Conservation (phyloP, 305 asterid genomes). For the Fraxinus ornus region DNA sequence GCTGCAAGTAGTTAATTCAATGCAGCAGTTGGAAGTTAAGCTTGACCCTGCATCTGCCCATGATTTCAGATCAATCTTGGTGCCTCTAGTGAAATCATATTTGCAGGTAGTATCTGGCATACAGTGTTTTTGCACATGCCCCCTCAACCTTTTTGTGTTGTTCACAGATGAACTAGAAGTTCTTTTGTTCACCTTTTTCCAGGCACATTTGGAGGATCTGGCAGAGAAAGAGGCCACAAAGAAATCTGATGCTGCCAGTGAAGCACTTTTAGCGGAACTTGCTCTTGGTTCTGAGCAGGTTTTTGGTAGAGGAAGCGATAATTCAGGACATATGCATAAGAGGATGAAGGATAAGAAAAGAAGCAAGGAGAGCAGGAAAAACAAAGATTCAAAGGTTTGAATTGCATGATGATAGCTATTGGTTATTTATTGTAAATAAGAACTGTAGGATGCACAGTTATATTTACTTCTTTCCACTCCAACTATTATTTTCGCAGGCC, state of each 20-base stretch:
- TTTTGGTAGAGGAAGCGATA: slow-evolving; percentile 42
- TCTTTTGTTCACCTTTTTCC: slow-evolving; percentile 25
- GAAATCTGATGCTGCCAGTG: slow-evolving; percentile 93
- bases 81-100: slow-evolving; percentile 78
- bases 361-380: slow-evolving; percentile 59
- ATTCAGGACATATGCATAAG: slow-evolving; percentile 52
- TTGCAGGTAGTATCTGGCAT: slow-evolving; percentile 56
- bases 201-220: slow-evolving; percentile 78
- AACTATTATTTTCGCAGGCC: slow-evolving; percentile 46
- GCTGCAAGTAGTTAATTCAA: slow-evolving; percentile 56
- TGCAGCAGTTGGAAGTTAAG: slow-evolving; percentile 74
- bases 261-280: slow-evolving; percentile 91
- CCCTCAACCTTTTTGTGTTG: slow-evolving; percentile 10
- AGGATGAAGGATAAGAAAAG: slow-evolving; percentile 74
- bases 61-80: slow-evolving; percentile 66
- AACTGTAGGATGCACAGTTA: slow-evolving; percentile 23
- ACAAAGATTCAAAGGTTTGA: slow-evolving; percentile 75
- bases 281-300: slow-evolving; percentile 73
- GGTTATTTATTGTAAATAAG: slow-evolving; percentile 14
- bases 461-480: slow-evolving; percentile 8
- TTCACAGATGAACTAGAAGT: slow-evolving; percentile 21
- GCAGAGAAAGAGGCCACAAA: slow-evolving; percentile 91
- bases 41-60: slow-evolving; percentile 63
- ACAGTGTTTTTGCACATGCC: neutral
- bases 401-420: slow-evolving; percentile 7